A percentile compares a stretch with the other conserved stretches of the same genome.
Conservation (phyloP, 2,329 filamentous ascomycete genomes). For the Epichloe scottii region DNA sequence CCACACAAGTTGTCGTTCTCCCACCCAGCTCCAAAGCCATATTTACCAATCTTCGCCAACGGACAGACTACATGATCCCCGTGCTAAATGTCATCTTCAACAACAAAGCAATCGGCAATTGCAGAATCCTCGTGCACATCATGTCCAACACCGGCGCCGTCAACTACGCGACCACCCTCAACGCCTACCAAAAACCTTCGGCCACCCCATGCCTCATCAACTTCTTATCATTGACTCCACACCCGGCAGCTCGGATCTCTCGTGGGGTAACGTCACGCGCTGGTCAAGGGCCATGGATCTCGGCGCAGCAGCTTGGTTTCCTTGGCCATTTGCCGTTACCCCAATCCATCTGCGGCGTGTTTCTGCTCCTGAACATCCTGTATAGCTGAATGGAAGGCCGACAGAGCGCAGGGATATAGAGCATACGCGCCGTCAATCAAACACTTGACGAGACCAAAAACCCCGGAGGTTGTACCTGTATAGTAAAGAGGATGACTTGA, state of each 20-base stretch:
- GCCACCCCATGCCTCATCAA: slow-evolving; percentile 30
- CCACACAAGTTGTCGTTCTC: slow-evolving; percentile 38
- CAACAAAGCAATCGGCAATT: slow-evolving; percentile 8
- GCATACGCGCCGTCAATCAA: slow-evolving; percentile 24
- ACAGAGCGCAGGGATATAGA: slow-evolving; percentile 29
- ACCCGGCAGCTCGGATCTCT: slow-evolving; percentile 33
- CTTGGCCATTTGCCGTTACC: slow-evolving; percentile 36
- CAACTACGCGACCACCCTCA: slow-evolving; percentile 35
- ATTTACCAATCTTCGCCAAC: slow-evolving; percentile 28
- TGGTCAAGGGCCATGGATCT: slow-evolving; percentile 43
- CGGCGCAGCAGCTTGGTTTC: slow-evolving; percentile 32
- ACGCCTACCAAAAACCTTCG: slow-evolving; percentile 30
- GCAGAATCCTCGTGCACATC: slow-evolving; percentile 34
- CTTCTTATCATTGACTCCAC: slow-evolving; percentile 41
- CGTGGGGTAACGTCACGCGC: slow-evolving; percentile 28
- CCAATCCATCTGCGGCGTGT: slow-evolving; percentile 31
- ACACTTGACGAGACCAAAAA: slow-evolving; percentile 20
- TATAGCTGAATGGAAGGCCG: slow-evolving; percentile 24
- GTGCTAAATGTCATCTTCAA: slow-evolving; percentile 28
- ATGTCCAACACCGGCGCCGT: slow-evolving; percentile 49
- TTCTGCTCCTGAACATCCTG: slow-evolving; percentile 25
- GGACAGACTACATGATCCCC: slow-evolving; percentile 32
- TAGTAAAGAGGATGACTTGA: slow-evolving; percentile 44
- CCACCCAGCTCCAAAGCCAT: slow-evolving; percentile 35
- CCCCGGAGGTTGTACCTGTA: slow-evolving; percentile 43